Percentiles rank a stretch among this genome's conserved stretches.
These are phyloP conservation scores for Lichtheimia hyalospora DNA, from an alignment of 371 early-diverging fungal genomes.

Conservation along the genomic window DNA sequence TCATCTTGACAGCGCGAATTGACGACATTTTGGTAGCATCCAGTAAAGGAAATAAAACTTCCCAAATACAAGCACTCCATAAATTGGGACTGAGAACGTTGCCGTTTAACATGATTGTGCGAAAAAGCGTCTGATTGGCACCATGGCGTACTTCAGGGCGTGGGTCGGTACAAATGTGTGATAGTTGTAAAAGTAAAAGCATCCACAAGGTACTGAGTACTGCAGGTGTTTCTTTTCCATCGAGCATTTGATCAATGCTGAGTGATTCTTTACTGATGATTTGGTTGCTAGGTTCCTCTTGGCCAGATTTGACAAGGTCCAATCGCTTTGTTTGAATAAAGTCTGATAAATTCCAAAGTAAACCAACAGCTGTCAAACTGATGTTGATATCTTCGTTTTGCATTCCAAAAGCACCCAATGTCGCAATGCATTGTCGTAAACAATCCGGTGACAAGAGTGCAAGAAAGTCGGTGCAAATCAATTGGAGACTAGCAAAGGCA, in stretches of 20 bases:
- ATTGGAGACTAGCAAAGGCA: slow-evolving; percentile 91
- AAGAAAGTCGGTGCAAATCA: slow-evolving; percentile 96
- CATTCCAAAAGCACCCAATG: slow-evolving; percentile 80
- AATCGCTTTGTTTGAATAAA: slow-evolving; percentile 74
- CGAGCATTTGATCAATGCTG: slow-evolving; percentile 36
- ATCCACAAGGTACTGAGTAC: slow-evolving; percentile 82
- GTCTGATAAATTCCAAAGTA: slow-evolving; percentile 89
- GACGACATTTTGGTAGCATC: slow-evolving; percentile 70
- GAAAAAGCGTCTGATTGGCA: slow-evolving; percentile 92
- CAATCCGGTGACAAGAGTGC: slow-evolving; percentile 74
- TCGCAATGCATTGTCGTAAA: slow-evolving; percentile 80
- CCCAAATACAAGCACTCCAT: slow-evolving; percentile 89
- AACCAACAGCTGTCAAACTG: slow-evolving; percentile 87
- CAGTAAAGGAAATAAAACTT: slow-evolving; percentile 88
- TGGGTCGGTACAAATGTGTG: slow-evolving; percentile 80
- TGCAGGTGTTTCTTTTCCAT: slow-evolving; percentile 44
- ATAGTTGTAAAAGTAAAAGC: slow-evolving; percentile 78
- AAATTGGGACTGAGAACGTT: slow-evolving; percentile 60
- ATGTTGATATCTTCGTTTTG: slow-evolving; percentile 94
- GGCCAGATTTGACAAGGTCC: slow-evolving; percentile 36
- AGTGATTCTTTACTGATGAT: slow-evolving; percentile 25
- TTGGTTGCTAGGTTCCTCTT: slow-evolving; percentile 25
- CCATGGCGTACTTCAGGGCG: slow-evolving; percentile 94
- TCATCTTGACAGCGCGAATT: slow-evolving; percentile 35
- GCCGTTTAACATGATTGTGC: slow-evolving; percentile 90